Conservation (phyloP, 2,329 filamentous ascomycete species). For the Penicillium frequentans region DNA sequence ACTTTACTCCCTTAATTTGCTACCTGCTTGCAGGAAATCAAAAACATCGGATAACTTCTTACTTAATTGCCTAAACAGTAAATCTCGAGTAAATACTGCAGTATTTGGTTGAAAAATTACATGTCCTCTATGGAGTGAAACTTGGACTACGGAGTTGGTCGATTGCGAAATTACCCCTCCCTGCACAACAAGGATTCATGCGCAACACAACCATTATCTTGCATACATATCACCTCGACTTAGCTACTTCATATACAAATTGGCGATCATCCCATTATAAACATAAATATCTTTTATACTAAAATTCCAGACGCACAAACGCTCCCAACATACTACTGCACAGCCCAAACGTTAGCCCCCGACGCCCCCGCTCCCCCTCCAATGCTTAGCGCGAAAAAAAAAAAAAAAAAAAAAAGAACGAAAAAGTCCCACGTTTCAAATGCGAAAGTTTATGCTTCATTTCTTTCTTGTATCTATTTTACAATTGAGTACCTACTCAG, state of each 20-base stretch:
- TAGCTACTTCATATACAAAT: no score
- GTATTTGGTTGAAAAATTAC: background rate
- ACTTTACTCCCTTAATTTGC: constrained; percentile 13
- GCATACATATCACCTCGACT: background rate
- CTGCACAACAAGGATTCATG: background rate
- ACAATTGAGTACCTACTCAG: background rate
- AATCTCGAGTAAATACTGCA: background rate
- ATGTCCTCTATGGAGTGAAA: background rate
- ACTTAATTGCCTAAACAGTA: background rate
- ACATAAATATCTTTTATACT: background rate
- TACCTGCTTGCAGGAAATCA: constrained; percentile 13
- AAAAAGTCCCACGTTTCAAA: background rate
- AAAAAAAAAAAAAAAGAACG: constrained; percentile 11
- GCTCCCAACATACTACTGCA: constrained; percentile 8
- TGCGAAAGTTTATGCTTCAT: background rate
- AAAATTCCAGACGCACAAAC: background rate
- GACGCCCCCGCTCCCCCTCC: constrained; percentile 17
- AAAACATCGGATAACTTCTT: constrained; percentile 1
- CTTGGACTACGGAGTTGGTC: background rate
- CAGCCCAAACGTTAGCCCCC: constrained; percentile 14
- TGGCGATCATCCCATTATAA: background rate
- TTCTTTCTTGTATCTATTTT: background rate
- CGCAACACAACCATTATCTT: background rate
- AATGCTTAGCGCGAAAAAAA: constrained; percentile 18
- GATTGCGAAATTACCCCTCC: constrained; percentile 1